A percentile compares a stretch with the other conserved stretches of the same genome.
Conservation (phyloP, 1,284 basidiomycete species). For the Leccinum subspadiceum region DNA sequence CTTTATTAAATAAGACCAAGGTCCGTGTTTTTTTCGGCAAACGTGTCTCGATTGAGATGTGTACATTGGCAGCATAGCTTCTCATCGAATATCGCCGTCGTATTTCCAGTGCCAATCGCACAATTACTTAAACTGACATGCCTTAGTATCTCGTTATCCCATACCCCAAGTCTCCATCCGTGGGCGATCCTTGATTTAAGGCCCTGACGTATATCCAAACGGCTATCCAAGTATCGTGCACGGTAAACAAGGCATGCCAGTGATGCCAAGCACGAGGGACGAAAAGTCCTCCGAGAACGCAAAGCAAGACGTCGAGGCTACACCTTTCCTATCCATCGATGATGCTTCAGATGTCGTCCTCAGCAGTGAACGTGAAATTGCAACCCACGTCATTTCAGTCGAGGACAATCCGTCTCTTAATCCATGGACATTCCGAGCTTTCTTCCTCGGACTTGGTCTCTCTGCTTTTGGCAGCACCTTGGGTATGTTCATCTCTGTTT, state of each 20-base stretch:
- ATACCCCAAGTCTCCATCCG: conserved; percentile 4
- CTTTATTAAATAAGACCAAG: background rate
- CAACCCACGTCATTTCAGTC: conserved; percentile 50
- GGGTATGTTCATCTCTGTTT: conserved; percentile 17
- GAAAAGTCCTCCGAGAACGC: conserved; percentile 30
- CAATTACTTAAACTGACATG: conserved; percentile 5
- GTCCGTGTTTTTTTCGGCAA: background rate
- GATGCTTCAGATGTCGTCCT: conserved; percentile 33
- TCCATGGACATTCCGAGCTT: conserved; percentile 56
- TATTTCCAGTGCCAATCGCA: background rate
- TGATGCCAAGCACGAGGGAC: conserved; percentile 17
- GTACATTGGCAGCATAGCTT: background rate
- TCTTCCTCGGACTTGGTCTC: conserved; percentile 60
- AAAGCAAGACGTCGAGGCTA: conserved; percentile 34
- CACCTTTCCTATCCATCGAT: conserved; percentile 18
- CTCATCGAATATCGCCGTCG: background rate
- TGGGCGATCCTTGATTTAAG: background rate
- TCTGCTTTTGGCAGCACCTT: conserved; percentile 58
- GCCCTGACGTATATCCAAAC: background rate
- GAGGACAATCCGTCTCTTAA: conserved; percentile 56
- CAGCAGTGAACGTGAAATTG: conserved; percentile 46
- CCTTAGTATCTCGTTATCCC: background rate
- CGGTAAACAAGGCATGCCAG: background rate
- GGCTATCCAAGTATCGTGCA: background rate
- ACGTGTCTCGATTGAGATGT: background rate